These are phyloP conservation scores for Furcasterigmium sp. DNA, from an alignment of 2,329 filamentous ascomycete genomes.

Conservation along the genomic window DNA sequence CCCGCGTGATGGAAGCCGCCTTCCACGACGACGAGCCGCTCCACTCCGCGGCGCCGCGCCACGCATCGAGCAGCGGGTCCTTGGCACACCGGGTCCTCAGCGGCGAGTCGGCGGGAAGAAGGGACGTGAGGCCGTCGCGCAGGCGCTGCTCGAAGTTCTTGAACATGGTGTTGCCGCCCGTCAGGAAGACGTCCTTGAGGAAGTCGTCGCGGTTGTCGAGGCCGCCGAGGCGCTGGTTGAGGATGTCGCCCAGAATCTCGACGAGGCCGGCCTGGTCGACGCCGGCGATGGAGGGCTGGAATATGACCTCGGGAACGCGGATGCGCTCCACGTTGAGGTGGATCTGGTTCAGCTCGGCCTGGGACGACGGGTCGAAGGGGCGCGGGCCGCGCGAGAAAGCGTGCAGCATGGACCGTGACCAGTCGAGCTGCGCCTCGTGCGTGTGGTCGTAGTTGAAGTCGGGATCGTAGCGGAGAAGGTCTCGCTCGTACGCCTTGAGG, in stretches of 20 bases:
- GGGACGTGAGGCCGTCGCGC: slow-evolving; percentile 63
- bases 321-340: slow-evolving; percentile 97
- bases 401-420: slow-evolving; percentile 88
- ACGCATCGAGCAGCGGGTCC: slow-evolving; percentile 80
- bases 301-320: slow-evolving; percentile 86
- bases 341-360: slow-evolving; percentile 77
- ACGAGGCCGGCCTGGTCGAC: slow-evolving; percentile 90
- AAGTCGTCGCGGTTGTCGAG: slow-evolving; percentile 59
- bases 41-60: slow-evolving; percentile 90
- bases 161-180: slow-evolving; percentile 88
- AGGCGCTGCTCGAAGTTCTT: slow-evolving; percentile 80
- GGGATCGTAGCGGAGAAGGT: slow-evolving; percentile 81
- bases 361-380: slow-evolving; percentile 75
- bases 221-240: slow-evolving; percentile 70
- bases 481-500: slow-evolving; percentile 73
- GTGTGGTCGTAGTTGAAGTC: slow-evolving; percentile 90
- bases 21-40: slow-evolving; percentile 57
- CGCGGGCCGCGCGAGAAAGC: slow-evolving; percentile 85
- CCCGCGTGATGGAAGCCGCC: slow-evolving; percentile 63
- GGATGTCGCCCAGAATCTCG: slow-evolving; percentile 86
- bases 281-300: slow-evolving; percentile 87
- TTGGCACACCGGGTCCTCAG: slow-evolving; percentile 68
- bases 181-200: slow-evolving; percentile 84
- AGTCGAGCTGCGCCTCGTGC: slow-evolving; percentile 86
- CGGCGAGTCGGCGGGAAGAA: slow-evolving; percentile 63